These are phyloP conservation scores for Chlorella sp. DNA, from an alignment of 139 green algal species.

Conservation along the genomic window DNA sequence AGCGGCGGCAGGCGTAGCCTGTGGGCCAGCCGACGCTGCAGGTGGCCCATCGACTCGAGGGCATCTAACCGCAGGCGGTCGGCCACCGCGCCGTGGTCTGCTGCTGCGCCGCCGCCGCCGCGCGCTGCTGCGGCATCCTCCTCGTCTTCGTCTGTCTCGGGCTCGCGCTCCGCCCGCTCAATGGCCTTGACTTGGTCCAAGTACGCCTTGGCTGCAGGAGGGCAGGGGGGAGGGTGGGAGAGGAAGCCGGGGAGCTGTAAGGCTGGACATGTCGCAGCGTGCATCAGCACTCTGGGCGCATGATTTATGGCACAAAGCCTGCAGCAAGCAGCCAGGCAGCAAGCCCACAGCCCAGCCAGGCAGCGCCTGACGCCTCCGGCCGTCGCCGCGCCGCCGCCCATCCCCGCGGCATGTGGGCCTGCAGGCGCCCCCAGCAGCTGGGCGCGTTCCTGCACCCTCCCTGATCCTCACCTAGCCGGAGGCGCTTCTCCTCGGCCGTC, in stretches of 20 bases:
- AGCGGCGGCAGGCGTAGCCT: constrained; percentile 57
- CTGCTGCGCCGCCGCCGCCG: constrained; percentile 2
- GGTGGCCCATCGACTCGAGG: constrained; percentile 59
- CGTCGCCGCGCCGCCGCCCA: background rate
- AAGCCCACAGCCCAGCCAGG: background rate
- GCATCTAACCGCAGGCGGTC: constrained; percentile 59
- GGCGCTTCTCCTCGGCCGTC: constrained; percentile 86
- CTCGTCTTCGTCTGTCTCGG: constrained; percentile 47
- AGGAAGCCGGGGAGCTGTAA: no score
- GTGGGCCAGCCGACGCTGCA: constrained; percentile 64
- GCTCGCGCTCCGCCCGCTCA: constrained; percentile 39
- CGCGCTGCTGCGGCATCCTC: constrained; percentile 56
- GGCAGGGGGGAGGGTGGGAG: background rate
- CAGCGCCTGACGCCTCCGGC: background rate
- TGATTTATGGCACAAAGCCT: background rate
- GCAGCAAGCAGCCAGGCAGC: background rate
- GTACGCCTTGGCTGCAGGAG: constrained; percentile 79
- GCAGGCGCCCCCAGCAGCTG: background rate
- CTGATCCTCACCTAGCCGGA: constrained; percentile 69
- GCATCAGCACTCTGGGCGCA: no score
- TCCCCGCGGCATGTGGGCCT: background rate
- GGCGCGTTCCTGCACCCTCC: background rate
- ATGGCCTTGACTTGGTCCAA: constrained; percentile 62
- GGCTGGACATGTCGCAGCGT: no score
- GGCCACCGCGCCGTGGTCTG: constrained; percentile 41